A percentile compares a stretch with the other conserved stretches of the same genome.
Evolutionary conservation across 192 early-diverging fungal species (phyloP).

Genomic region (Fimicolochytrium jonesii): DNA sequence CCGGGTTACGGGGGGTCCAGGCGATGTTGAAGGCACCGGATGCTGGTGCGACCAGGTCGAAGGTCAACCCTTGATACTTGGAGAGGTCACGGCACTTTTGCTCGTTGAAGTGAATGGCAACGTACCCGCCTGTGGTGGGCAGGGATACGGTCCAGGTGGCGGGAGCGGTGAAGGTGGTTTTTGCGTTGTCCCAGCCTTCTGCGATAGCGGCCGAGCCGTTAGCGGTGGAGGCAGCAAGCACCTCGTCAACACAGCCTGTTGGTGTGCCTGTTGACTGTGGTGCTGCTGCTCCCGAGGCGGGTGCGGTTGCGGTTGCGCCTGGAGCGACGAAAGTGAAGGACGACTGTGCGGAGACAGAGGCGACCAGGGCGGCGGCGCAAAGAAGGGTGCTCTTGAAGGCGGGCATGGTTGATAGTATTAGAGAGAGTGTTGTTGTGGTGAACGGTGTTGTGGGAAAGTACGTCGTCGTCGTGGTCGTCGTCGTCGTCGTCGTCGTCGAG

Average conservation of each 20-base stretch:
- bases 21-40: slow-evolving; percentile 12
- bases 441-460: no score
- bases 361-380: background rate
- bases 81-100: slow-evolving; percentile 18
- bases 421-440: no score
- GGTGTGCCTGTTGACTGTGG: no score
- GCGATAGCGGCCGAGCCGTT: slow-evolving; percentile 2
- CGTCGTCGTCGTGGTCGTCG: no score
- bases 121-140: slow-evolving; percentile 1
- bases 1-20: slow-evolving; percentile 12
- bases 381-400: background rate
- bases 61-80: slow-evolving; percentile 2
- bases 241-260: background rate
- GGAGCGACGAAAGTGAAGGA: no score
- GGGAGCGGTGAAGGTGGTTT: background rate
- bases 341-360: background rate
- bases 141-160: background rate
- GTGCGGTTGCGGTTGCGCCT: no score
- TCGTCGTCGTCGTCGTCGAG: no score
- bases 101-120: slow-evolving; percentile 18
- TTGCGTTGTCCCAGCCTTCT: background rate
- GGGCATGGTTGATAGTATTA: background rate
- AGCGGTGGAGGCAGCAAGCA: no score
- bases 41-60: slow-evolving; percentile 8
- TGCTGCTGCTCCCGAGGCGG: no score